phyloP scores from a whole-genome alignment of 2,329 filamentous ascomycete genomes.

The Phoma sp. region DNA sequence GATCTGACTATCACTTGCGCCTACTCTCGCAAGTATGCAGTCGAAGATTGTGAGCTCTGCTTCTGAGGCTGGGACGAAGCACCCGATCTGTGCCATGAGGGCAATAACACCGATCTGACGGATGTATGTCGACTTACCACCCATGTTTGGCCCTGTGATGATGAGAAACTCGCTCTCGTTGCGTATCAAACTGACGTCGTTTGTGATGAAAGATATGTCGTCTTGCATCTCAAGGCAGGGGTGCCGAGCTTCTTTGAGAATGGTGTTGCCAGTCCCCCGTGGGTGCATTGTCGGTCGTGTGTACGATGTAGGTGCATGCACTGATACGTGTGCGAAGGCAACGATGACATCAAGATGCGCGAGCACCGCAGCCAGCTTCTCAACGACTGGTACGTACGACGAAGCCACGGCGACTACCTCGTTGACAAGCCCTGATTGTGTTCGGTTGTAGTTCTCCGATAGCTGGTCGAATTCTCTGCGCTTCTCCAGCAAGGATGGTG shows the following conservation, averaged over 20 bases:
- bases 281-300: slow-evolving; percentile 89
- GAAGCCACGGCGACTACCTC: slow-evolving; percentile 94
- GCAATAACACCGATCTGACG: slow-evolving; percentile 96
- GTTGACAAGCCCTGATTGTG: slow-evolving; percentile 85
- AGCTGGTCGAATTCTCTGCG: slow-evolving; percentile 93
- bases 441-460: slow-evolving; percentile 92
- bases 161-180: slow-evolving; percentile 88
- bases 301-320: slow-evolving; percentile 91
- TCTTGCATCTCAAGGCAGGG: slow-evolving; percentile 99
- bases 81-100: slow-evolving; percentile 95
- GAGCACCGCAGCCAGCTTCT: slow-evolving; percentile 84
- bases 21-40: slow-evolving; percentile 93
- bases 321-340: slow-evolving; percentile 88
- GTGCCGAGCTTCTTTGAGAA: slow-evolving; percentile 91
- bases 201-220: slow-evolving; percentile 97
- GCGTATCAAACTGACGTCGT: slow-evolving; percentile 83
- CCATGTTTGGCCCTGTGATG: slow-evolving; percentile 99
- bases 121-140: slow-evolving; percentile 98
- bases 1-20: slow-evolving; percentile 93
- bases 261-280: slow-evolving; percentile 84
- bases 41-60: slow-evolving; percentile 96
- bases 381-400: slow-evolving; percentile 92
- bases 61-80: slow-evolving; percentile 89
- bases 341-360: slow-evolving; percentile 96
- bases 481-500: slow-evolving; percentile 76